Conservation (phyloP, 768 basidiomycete species). For the Amanita fuliginea region DNA sequence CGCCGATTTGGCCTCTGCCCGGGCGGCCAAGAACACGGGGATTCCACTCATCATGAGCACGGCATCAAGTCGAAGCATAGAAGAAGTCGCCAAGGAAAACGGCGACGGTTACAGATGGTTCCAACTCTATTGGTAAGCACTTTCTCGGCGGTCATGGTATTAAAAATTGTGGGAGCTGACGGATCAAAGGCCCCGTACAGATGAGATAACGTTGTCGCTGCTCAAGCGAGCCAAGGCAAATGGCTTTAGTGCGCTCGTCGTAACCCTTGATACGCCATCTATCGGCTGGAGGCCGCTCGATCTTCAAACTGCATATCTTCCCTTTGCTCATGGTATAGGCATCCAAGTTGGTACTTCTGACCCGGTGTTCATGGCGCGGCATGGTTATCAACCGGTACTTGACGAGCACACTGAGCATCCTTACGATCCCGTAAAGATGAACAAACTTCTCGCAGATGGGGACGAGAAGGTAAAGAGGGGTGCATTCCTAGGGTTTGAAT, state of each 20-base stretch:
- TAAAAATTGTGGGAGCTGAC: neutral
- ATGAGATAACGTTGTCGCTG: conserved; percentile 54
- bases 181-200: conserved; percentile 40
- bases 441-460: conserved; percentile 30
- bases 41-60: conserved; percentile 72
- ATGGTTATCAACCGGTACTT: conserved; percentile 32
- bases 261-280: conserved; percentile 67
- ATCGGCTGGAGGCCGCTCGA: conserved; percentile 76
- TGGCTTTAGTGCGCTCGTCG: conserved; percentile 62
- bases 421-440: conserved; percentile 38
- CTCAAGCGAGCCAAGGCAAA: conserved; percentile 53
- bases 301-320: conserved; percentile 50
- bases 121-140: conserved; percentile 65
- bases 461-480: conserved; percentile 31
- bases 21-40: conserved; percentile 48
- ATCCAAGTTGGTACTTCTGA: conserved; percentile 60
- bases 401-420: conserved; percentile 41
- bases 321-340: conserved; percentile 57
- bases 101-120: conserved; percentile 65
- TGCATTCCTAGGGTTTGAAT: conserved; percentile 43
- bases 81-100: conserved; percentile 67
- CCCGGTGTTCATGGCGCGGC: conserved; percentile 64
- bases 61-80: conserved; percentile 61
- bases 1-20: conserved; percentile 61
- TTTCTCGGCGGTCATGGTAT: neutral